phyloP scores from a whole-genome alignment of 495 filamentous ascomycete genomes.

The Lasiosphaeria hispida region DNA sequence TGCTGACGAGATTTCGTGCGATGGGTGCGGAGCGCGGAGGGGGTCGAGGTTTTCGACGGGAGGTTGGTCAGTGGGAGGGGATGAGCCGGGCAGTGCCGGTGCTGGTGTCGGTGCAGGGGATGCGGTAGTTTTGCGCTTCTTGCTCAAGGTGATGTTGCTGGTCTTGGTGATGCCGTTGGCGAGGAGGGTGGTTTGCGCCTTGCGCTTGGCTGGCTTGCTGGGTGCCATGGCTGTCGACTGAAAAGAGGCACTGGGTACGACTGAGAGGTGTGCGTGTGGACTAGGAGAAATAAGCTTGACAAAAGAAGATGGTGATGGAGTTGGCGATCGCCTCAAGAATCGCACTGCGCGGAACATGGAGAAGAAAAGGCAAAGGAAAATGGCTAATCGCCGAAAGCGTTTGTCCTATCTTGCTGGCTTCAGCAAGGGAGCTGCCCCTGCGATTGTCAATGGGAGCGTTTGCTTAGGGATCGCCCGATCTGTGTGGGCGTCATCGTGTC shows the following conservation, averaged over 20 bases:
- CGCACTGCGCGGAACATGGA: background rate
- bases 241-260: background rate
- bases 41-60: slow-evolving; percentile 17
- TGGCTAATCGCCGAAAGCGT: background rate
- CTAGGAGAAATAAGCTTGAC: background rate
- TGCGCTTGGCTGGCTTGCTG: slow-evolving; percentile 24
- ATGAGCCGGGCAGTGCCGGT: background rate
- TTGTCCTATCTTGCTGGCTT: background rate
- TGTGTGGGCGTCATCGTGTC: slow-evolving; percentile 21
- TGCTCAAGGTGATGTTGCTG: slow-evolving; percentile 11
- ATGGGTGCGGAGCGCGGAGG: slow-evolving; percentile 41
- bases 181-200: slow-evolving; percentile 1
- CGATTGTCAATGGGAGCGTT: slow-evolving; percentile 10
- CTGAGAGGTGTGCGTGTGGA: background rate
- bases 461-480: slow-evolving; percentile 24
- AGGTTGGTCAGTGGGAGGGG: background rate
- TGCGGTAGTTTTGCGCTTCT: slow-evolving; percentile 24
- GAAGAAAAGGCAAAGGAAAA: slow-evolving; percentile 3
- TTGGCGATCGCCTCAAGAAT: no score
- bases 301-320: background rate
- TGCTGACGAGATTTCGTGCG: slow-evolving; percentile 52
- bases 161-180: slow-evolving; percentile 4
- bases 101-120: background rate
- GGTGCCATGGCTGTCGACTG: slow-evolving; percentile 16
- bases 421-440: background rate